Base-by-base conservation (phyloP, 371 early-diverging fungal species). In the Mucor circinelloides region DNA sequence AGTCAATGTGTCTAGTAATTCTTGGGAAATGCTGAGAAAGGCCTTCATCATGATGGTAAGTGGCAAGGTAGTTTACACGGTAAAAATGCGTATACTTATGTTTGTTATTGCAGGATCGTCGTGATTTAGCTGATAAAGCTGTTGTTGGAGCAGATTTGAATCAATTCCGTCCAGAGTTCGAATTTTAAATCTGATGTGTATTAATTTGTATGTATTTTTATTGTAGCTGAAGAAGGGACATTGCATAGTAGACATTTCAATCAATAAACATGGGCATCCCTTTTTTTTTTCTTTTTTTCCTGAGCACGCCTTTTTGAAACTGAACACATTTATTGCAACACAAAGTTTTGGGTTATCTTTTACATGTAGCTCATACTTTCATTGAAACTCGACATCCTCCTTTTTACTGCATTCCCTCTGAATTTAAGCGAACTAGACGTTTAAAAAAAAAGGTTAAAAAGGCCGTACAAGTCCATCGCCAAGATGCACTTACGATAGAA, bases 401-500 rank as follows among this genome's bases (percentile, higher is more conserved):
- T 21, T 17, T 6, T 21, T 23, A 50, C 12, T 50, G 7, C 9
- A 50, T 50, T 0, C 50, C 50, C 23, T 50, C 50, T 23, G 50
- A 50, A 50, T 25, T 50, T 23, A 50, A 50, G 13, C 50, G 50
- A 50, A 50, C 50, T 50, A 50, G 9, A n/a, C n/a, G n/a, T n/a
- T n/a, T n/a, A 7, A 8, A 25, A 50, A 23, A 25, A 1, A 10
- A 1, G 2, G 19, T 48, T 21, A 10, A 50, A 12, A 23, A 50
- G 9, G 6, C 3, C 8, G 19, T 44, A 44, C 19, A 44, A 2
- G n/a, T 19, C n/a, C 2, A 44, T 44, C 7, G 17, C 5, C 2
- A 21, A 36, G 13, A 36, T 36, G 36, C 36, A 94, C 88, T 94
- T 95, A 79, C 95, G 86, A 68, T 91, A 93, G 70, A 98, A 91